Conservation (phyloP, 2,329 filamentous ascomycete genomes). For the Dothideomycetidae sp. region DNA sequence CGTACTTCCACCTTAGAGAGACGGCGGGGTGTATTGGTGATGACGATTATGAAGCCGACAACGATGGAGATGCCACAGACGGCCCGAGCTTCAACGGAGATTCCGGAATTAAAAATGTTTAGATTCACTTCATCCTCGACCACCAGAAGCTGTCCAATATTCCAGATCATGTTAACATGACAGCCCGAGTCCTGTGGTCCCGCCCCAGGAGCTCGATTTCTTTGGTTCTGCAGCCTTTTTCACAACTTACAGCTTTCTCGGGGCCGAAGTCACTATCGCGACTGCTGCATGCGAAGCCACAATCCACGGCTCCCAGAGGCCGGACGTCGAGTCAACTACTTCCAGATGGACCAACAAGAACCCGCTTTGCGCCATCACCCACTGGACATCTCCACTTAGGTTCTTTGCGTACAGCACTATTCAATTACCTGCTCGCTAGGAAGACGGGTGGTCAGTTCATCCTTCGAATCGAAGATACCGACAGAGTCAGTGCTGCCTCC, state of each 20-base stretch:
- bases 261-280: no score
- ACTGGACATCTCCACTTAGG: slow-evolving; percentile 90
- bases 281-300: no score
- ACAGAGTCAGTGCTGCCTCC: slow-evolving; percentile 47
- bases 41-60: no score
- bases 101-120: not conserved
- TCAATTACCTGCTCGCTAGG: slow-evolving; percentile 83
- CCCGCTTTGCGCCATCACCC: slow-evolving; percentile 88
- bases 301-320: no score
- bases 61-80: not conserved
- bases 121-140: no score
- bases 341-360: slow-evolving; percentile 44
- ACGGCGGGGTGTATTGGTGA: not conserved
- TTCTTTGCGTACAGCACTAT: slow-evolving; percentile 82
- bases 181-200: no score
- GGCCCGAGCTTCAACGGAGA: not conserved
- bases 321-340: not conserved
- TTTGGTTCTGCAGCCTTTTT: no score
- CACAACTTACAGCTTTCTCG: no score
- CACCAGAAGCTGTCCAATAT: no score
- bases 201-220: no score
- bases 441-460: slow-evolving; percentile 82
- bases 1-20: no score
- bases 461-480: slow-evolving; percentile 86
- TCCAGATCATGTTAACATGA: no score